Conservation (phyloP, 2,329 filamentous ascomycete genomes). For the Trichoderma sp. region DNA sequence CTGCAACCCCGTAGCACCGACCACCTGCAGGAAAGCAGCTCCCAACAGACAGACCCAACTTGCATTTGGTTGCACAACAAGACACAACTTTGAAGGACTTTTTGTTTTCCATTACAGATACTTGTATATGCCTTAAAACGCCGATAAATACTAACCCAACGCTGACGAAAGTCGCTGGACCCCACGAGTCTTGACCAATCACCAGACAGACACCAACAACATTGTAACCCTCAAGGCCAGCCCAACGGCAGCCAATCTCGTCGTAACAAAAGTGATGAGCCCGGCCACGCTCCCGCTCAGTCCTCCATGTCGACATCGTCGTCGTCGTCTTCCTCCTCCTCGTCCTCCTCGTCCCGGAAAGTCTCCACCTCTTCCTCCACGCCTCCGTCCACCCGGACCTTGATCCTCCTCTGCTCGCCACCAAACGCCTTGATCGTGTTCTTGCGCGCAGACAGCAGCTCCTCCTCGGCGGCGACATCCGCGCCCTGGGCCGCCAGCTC, state of each 20-base stretch:
- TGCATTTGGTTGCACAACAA: background rate
- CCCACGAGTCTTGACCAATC: conserved; percentile 17
- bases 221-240: conserved; percentile 8
- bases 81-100: background rate
- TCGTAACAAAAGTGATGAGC: conserved; percentile 17
- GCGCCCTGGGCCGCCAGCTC: conserved; percentile 54
- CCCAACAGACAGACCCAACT: background rate
- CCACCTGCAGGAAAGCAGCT: background rate
- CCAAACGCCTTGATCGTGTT: conserved; percentile 44
- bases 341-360: conserved; percentile 28
- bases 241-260: conserved; percentile 5
- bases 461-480: conserved; percentile 47
- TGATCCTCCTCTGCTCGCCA: conserved; percentile 43
- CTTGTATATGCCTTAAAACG: conserved; percentile 20
- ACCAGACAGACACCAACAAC: conserved; percentile 1
- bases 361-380: conserved; percentile 31
- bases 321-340: conserved; percentile 30
- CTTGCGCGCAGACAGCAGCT: conserved; percentile 31
- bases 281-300: conserved; percentile 12
- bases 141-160: conserved; percentile 19
- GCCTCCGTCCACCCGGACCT: conserved; percentile 40
- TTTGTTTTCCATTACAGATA: conserved; percentile 15
- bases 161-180: conserved; percentile 22
- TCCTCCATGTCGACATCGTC: conserved; percentile 40
- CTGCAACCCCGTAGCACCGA: background rate